These are phyloP conservation scores for Elaeagnus macrophylla DNA, from an alignment of 306 rosid species.

Conservation along the genomic window DNA sequence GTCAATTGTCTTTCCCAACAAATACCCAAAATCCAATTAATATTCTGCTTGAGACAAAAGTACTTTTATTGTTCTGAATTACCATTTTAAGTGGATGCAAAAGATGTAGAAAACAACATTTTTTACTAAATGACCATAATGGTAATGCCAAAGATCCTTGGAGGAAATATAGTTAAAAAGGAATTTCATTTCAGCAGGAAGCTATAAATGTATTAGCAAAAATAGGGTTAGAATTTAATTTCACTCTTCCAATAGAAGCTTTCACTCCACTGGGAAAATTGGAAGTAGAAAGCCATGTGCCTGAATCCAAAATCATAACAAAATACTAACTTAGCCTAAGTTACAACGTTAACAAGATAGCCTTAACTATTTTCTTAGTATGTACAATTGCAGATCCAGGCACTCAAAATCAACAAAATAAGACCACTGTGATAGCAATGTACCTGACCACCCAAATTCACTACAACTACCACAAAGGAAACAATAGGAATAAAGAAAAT, in stretches of 20 bases:
- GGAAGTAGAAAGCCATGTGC: constrained; percentile 7
- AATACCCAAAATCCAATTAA: constrained; percentile 21
- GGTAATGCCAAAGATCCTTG: too few species aligned
- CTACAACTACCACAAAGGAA: constrained; percentile 14
- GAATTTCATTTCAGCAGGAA: too few species aligned
- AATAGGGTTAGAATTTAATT: background rate
- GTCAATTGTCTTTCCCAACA: constrained; percentile 55
- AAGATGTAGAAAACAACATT: too few species aligned
- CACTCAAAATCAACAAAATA: constrained; percentile 20
- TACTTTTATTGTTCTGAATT: background rate
- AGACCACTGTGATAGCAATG: constrained; percentile 3
- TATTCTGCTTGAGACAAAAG: constrained; percentile 19
- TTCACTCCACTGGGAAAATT: constrained; percentile 1
- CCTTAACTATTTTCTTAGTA: constrained; percentile 21
- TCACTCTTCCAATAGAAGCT: background rate
- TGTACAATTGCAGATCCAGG: constrained; percentile 43
- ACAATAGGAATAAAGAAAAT: background rate
- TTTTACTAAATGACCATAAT: too few species aligned
- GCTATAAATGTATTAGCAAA: too few species aligned
- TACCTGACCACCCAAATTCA: constrained; percentile 26
- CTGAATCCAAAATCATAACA: constrained; percentile 14
- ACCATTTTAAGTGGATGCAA: background rate
- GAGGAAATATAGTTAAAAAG: too few species aligned
- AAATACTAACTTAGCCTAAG: constrained; percentile 4
- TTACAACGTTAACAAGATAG: constrained; percentile 13